Evolutionary conservation across 2,329 filamentous ascomycete species (phyloP), one percentile per base, ranked within the genome.

Genomic region (Clarireedia hainanense): DNA sequence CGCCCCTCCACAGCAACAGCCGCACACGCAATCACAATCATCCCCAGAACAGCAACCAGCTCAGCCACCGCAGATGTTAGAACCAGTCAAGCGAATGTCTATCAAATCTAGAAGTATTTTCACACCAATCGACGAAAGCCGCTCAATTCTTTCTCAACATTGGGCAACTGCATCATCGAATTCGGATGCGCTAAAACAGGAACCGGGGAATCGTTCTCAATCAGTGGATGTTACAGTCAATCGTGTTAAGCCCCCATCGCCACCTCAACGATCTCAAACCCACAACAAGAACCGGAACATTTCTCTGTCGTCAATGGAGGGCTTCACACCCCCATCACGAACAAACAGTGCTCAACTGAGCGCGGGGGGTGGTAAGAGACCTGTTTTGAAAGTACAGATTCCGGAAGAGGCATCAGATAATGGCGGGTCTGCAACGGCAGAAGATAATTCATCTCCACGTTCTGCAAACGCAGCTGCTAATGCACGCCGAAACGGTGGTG

Each of bases 91-190:
- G 39, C 72, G 81, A 63, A 68, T 77, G 69, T 74, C 83, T 55
- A 70, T 77, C 55, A 78, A 78, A 60, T 73, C 72, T 7, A 77
- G 74, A 63, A 96, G 91, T 70, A 97, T 99, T 58, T 97, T 97
- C 69, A 99, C 94, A 0, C 94, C 94, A 0, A 95, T 99, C 60
- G 94, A 97, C 65, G 91, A 96, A 69, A 91, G 88, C 64, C 82
- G 89, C 49, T 96, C 91, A 1, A 86, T 96, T 57, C 74, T 96
- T 45, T 90, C 89, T 12, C 89, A 92, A 61, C 91, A 96, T 69
- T 85, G 88, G 60, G 84, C 83, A 15, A 81, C 80, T 1, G 86
- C 88, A 62, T 78, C 82, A 9, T 75, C 61, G 72, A 64, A 64
- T 67, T 45, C 71, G 70, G 65, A 63, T 45, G 57, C 54, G n/a